Conservation (phyloP, 345 rosid genomes). For the Eucalyptus melliodora region DNA sequence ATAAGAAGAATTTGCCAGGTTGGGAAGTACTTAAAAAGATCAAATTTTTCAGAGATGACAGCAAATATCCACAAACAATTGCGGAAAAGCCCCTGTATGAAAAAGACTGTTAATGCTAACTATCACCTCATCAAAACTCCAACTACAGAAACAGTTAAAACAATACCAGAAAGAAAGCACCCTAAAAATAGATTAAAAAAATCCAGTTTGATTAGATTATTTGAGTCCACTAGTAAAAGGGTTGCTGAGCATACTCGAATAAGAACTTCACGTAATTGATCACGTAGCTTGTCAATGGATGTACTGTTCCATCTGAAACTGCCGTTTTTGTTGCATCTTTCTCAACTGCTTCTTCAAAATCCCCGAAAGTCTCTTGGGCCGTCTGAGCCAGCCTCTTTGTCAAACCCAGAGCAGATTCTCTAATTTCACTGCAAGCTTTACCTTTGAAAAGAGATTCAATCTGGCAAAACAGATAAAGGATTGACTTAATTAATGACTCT, state of each 20-base stretch:
- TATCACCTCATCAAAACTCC: background rate
- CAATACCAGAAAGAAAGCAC: background rate
- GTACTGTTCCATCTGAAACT: conserved; percentile 91
- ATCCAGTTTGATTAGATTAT: background rate
- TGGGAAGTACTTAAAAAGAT: background rate
- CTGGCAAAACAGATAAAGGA: conserved; percentile 20
- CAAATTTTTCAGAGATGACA: background rate
- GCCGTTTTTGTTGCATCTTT: conserved; percentile 95
- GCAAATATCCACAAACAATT: background rate
- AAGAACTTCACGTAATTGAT: conserved; percentile 94
- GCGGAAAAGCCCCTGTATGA: background rate
- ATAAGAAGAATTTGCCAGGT: background rate
- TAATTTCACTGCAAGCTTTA: conserved; percentile 77
- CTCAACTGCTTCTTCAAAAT: conserved; percentile 97
- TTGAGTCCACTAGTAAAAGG: background rate
- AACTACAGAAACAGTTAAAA: background rate
- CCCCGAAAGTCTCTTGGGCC: conserved; percentile 95
- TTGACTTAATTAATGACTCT: background rate
- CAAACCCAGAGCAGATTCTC: conserved; percentile 80
- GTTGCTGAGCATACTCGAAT: conserved; percentile 65
- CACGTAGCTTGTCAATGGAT: conserved; percentile 97
- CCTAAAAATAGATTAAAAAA: background rate
- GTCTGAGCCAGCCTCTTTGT: conserved; percentile 86
- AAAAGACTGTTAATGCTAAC: background rate
- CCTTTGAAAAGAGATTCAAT: conserved; percentile 72